Percentiles rank a stretch among this genome's conserved stretches.
Conservation (phyloP, 129 eudicot genomes). For the Pittosporum tobira region DNA sequence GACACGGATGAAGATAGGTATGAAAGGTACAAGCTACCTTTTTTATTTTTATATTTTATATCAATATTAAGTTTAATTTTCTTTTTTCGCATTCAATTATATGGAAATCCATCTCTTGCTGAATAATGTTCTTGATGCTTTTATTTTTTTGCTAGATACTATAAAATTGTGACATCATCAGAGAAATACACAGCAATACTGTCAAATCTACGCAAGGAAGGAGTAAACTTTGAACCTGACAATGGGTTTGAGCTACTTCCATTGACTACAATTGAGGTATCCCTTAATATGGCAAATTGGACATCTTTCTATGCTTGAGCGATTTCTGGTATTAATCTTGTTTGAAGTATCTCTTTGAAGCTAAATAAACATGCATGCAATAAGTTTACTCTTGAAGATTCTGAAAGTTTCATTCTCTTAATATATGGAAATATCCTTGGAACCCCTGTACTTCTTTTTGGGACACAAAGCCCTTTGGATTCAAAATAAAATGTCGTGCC, state of each 20-base stretch:
- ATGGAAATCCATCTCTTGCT: not conserved
- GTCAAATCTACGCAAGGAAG: slow-evolving; percentile 77
- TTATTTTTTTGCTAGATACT: slow-evolving; percentile 36
- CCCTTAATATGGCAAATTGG: not conserved
- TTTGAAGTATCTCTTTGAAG: too few relatives aligned
- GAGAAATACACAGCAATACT: slow-evolving; percentile 70
- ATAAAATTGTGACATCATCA: slow-evolving; percentile 68
- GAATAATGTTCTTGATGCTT: slow-evolving; percentile 2
- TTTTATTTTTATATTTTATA: too few relatives aligned
- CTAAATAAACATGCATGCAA: not conserved
- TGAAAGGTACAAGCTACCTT: slow-evolving; percentile 40
- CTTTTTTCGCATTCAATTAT: too few relatives aligned
- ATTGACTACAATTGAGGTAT: slow-evolving; percentile 60
- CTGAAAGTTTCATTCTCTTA: too few relatives aligned
- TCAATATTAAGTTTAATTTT: too few relatives aligned
- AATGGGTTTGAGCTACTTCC: slow-evolving; percentile 84
- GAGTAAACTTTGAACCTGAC: slow-evolving; percentile 67
- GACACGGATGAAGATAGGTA: slow-evolving; percentile 56
- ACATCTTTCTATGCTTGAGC: not conserved
- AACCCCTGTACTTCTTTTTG: too few relatives aligned
- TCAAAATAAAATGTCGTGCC: too few relatives aligned
- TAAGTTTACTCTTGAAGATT: not conserved
- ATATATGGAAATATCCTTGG: too few relatives aligned
- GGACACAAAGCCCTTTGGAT: too few relatives aligned
- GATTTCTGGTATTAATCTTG: not conserved